A percentile compares a stretch with the other conserved stretches of the same genome.
These are phyloP conservation scores for Euphorbia pulcherrima DNA, from an alignment of 345 rosid species.

Conservation along the genomic window DNA sequence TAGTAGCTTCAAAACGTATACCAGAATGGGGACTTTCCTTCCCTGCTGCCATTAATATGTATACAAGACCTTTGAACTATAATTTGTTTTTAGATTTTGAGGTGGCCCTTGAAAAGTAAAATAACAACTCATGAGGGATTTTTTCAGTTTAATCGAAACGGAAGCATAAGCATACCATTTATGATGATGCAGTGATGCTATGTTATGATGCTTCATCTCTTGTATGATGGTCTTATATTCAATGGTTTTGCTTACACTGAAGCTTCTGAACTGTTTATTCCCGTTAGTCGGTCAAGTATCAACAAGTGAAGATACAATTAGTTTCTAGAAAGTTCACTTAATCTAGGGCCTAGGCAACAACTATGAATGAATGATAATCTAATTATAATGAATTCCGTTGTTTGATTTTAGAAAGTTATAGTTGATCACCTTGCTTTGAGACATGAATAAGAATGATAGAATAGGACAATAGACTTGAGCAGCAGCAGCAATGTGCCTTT, in stretches of 20 bases:
- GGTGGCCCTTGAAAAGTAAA: background rate
- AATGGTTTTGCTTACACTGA: background rate
- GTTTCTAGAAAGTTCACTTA: background rate
- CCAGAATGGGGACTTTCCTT: constrained; percentile 5
- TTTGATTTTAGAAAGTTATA: background rate
- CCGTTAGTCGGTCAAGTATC: background rate
- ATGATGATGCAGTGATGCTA: background rate
- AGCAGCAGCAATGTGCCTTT: no score
- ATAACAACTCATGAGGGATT: background rate
- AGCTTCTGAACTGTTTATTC: constrained; percentile 1
- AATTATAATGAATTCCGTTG: no score
- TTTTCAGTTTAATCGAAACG: background rate
- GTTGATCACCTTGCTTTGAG: background rate
- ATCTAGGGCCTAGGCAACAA: background rate
- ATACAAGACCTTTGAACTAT: no score
- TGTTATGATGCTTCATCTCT: background rate
- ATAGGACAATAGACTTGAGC: background rate
- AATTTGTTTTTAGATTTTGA: constrained; percentile 1
- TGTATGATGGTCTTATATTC: background rate
- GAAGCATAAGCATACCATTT: background rate
- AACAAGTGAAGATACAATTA: background rate
- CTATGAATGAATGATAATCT: background rate
- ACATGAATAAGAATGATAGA: background rate
- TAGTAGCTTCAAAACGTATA: constrained; percentile 22
- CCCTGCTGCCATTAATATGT: background rate